Evolutionary conservation across 2,329 filamentous ascomycete genomes (phyloP).

Genomic region (Cladorrhinum sp.): DNA sequence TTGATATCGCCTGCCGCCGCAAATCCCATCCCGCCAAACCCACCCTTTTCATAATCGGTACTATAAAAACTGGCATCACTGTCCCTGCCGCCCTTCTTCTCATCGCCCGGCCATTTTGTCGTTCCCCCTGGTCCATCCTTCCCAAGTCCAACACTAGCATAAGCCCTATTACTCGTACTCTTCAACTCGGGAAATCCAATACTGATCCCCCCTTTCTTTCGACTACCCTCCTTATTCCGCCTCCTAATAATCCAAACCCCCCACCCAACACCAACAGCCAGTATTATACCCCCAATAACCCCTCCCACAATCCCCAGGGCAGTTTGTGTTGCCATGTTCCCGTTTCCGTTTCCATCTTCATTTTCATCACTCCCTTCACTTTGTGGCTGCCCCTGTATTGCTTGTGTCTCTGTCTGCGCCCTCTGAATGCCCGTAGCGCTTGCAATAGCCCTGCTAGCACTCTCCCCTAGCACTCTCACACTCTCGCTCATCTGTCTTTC

Average conservation of each 20-base stretch:
- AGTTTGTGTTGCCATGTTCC: slow-evolving; percentile 40
- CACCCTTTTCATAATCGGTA: slow-evolving; percentile 23
- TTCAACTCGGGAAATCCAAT: slow-evolving; percentile 26
- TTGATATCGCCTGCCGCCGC: slow-evolving; percentile 24
- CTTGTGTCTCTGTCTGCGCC: slow-evolving; percentile 33
- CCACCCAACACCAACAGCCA: slow-evolving; percentile 34
- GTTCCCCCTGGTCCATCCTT: background rate
- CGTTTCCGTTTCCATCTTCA: slow-evolving; percentile 37
- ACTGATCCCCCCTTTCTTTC: background rate
- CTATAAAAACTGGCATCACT: slow-evolving; percentile 25
- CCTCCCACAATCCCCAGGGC: slow-evolving; percentile 42
- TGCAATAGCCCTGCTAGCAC: slow-evolving; percentile 28
- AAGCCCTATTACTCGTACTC: slow-evolving; percentile 21
- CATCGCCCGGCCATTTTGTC: too few relatives aligned
- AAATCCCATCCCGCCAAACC: slow-evolving; percentile 22
- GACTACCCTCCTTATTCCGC: slow-evolving; percentile 21
- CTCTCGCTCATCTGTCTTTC: slow-evolving; percentile 29
- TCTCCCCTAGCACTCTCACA: slow-evolving; percentile 29
- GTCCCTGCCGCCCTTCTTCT: slow-evolving; percentile 10
- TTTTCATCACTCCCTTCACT: slow-evolving; percentile 32
- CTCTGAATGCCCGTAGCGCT: slow-evolving; percentile 27
- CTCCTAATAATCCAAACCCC: slow-evolving; percentile 37
- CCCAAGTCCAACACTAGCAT: slow-evolving; percentile 8
- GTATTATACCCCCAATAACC: slow-evolving; percentile 41
- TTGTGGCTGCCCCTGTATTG: slow-evolving; percentile 17